Conservation (phyloP, 164 flowering plant species). For the Liquidambar formosana region DNA sequence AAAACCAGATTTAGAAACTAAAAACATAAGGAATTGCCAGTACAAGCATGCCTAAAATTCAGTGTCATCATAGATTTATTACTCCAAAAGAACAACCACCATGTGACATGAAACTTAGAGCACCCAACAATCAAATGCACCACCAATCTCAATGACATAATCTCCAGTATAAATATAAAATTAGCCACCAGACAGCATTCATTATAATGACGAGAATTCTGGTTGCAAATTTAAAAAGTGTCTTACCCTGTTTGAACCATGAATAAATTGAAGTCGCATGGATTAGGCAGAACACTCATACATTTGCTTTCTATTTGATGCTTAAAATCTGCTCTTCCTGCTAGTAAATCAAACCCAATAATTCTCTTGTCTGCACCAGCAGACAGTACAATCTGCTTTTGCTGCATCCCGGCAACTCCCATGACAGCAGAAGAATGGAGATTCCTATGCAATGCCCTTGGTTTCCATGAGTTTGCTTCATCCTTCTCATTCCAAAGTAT, state of each 20-base stretch:
- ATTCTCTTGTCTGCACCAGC: slow-evolving; percentile 89
- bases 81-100: neutral
- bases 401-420: slow-evolving; percentile 91
- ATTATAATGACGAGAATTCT: neutral
- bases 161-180: no score
- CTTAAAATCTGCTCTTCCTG: slow-evolving; percentile 66
- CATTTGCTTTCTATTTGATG: slow-evolving; percentile 90
- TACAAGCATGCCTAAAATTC: neutral
- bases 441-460: slow-evolving; percentile 68
- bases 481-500: slow-evolving; percentile 72
- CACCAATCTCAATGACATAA: no score
- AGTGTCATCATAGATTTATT: no score
- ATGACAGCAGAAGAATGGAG: slow-evolving; percentile 90
- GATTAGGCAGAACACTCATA: slow-evolving; percentile 89
- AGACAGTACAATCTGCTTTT: slow-evolving; percentile 70
- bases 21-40: neutral
- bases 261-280: slow-evolving; percentile 86
- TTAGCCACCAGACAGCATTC: neutral
- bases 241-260: slow-evolving; percentile 95
- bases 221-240: neutral
- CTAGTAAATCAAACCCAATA: slow-evolving; percentile 63
- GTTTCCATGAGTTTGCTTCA: slow-evolving; percentile 64
- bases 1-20: neutral
- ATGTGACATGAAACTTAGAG: neutral
- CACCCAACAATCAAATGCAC: neutral